Evolutionary conservation across 805 yeast genomes (phyloP).

Genomic region (Blastobotrys terrestris): DNA sequence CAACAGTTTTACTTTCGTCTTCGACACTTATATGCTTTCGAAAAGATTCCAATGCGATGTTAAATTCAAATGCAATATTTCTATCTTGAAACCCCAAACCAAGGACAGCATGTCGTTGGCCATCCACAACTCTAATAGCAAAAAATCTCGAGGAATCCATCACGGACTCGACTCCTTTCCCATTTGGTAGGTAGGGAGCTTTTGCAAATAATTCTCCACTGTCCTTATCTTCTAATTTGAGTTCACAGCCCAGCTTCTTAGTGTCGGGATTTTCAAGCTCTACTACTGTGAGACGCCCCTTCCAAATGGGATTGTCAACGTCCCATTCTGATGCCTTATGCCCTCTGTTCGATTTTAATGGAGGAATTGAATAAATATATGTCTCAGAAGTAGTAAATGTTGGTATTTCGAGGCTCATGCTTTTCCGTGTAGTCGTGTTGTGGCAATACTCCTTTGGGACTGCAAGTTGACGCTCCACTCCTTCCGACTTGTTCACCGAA

Average conservation of each 20-base stretch:
- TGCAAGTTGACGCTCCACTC: not conserved
- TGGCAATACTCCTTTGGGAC: not conserved
- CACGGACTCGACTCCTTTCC: slow-evolving; percentile 30
- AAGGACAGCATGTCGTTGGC: slow-evolving; percentile 33
- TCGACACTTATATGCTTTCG: slow-evolving; percentile 18
- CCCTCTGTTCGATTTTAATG: slow-evolving; percentile 23
- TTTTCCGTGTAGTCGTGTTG: not conserved
- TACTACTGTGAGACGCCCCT: slow-evolving; percentile 29
- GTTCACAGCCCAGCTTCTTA: slow-evolving; percentile 20
- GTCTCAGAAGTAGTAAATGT: slow-evolving; percentile 22
- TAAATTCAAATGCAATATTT: slow-evolving; percentile 33
- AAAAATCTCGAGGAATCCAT: slow-evolving; percentile 32
- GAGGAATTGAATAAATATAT: slow-evolving; percentile 27
- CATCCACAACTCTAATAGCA: slow-evolving; percentile 32
- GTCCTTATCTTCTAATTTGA: slow-evolving; percentile 27
- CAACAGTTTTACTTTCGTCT: slow-evolving; percentile 4
- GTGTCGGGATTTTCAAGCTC: slow-evolving; percentile 19
- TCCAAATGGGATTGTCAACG: slow-evolving; percentile 33
- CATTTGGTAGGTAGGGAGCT: slow-evolving; percentile 30
- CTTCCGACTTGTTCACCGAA: not conserved
- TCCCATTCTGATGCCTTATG: slow-evolving; percentile 30
- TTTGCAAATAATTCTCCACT: slow-evolving; percentile 33
- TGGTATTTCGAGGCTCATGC: not conserved
- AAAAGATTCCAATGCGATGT: slow-evolving; percentile 33
- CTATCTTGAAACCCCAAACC: slow-evolving; percentile 37